phyloP scores from a whole-genome alignment of 768 basidiomycete genomes.

The Russula foetens region DNA sequence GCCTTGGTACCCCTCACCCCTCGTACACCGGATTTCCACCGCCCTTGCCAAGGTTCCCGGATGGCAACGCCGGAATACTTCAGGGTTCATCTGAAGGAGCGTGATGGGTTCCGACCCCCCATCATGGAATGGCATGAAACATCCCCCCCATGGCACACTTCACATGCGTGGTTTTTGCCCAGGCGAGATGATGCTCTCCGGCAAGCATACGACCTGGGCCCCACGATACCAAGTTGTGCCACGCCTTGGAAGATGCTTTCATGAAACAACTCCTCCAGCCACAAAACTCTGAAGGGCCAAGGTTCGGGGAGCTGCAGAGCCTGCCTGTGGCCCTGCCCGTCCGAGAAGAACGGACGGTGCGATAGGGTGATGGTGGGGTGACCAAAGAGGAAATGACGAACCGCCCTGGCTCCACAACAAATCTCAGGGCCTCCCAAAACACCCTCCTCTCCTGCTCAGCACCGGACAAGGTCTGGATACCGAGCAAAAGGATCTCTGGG shows the following conservation, averaged over 20 bases:
- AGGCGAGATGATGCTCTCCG: too few species aligned
- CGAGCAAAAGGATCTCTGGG: conserved; percentile 39
- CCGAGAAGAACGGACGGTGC: conserved; percentile 12
- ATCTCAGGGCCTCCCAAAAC: conserved; percentile 15
- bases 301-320: conserved; percentile 6
- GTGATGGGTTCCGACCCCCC: not conserved
- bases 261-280: not conserved
- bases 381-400: not conserved
- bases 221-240: too few species aligned
- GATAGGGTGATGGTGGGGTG: conserved; percentile 11
- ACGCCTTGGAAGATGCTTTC: too few species aligned
- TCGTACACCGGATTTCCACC: conserved; percentile 18
- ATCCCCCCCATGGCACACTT: too few species aligned
- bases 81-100: not conserved
- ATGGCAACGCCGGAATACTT: not conserved
- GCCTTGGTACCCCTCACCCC: conserved; percentile 16
- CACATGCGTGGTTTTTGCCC: too few species aligned
- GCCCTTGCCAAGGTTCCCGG: not conserved
- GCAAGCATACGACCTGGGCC: too few species aligned
- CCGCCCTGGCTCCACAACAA: conserved; percentile 16
- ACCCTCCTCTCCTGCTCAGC: conserved; percentile 12
- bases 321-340: conserved; percentile 8
- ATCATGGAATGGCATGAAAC: too few species aligned
- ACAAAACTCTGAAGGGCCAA: too few species aligned
- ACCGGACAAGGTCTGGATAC: conserved; percentile 27